Percentiles rank a stretch among this genome's conserved stretches.
Evolutionary conservation across 2,329 filamentous ascomycete genomes (phyloP).

Genomic region (Ophiosphaerella narmari): DNA sequence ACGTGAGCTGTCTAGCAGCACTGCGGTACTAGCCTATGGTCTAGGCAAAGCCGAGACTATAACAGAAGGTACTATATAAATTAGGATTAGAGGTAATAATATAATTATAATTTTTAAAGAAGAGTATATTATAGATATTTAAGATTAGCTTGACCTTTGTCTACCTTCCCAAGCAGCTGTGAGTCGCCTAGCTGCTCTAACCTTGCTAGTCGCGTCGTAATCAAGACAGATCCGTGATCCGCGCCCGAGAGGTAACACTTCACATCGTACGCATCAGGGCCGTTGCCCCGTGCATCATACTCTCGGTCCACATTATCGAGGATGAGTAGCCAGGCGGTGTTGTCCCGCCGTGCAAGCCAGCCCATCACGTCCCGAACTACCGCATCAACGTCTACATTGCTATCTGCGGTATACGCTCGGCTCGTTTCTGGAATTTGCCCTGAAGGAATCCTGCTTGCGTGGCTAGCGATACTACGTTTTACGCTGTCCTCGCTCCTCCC

Average conservation of each 20-base stretch:
- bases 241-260: constrained; percentile 16
- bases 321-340: constrained; percentile 24
- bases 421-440: constrained; percentile 20
- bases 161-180: constrained; percentile 17
- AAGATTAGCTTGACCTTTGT: too few relatives aligned
- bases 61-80: too few relatives aligned
- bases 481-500: constrained; percentile 20
- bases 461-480: constrained; percentile 23
- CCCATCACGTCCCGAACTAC: constrained; percentile 23
- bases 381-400: constrained; percentile 9
- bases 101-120: too few relatives aligned
- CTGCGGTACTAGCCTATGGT: too few relatives aligned
- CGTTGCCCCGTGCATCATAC: constrained; percentile 2
- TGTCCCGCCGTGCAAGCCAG: constrained; percentile 18
- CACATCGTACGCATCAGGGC: constrained; percentile 20
- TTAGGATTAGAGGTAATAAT: too few relatives aligned
- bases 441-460: constrained; percentile 19
- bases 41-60: too few relatives aligned
- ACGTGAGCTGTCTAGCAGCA: too few relatives aligned
- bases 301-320: constrained; percentile 28
- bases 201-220: constrained; percentile 21
- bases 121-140: too few relatives aligned
- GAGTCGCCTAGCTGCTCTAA: constrained; percentile 22
- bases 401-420: constrained; percentile 12
- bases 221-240: constrained; percentile 26